Conservation (phyloP, 768 basidiomycete species). For the Cyathus striatus region DNA sequence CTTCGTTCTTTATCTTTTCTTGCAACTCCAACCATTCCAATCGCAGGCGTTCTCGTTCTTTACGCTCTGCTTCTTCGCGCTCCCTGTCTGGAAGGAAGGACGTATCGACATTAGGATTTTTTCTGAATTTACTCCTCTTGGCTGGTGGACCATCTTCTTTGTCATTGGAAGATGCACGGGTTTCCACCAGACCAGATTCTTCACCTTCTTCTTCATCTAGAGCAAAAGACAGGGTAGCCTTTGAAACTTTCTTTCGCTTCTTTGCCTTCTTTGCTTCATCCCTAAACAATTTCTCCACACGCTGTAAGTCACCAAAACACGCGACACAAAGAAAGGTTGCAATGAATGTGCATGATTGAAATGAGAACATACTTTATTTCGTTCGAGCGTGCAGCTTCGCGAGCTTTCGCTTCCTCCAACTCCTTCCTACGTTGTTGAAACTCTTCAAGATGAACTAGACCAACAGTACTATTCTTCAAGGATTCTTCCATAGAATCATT, state of each 20-base stretch:
- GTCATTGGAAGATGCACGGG: conserved; percentile 26
- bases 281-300: conserved; percentile 82
- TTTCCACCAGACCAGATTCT: conserved; percentile 27
- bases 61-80: conserved; percentile 88
- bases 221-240: conserved; percentile 88
- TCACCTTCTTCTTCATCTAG: conserved; percentile 65
- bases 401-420: conserved; percentile 85
- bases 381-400: conserved; percentile 80
- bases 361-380: conserved; percentile 76
- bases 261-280: conserved; percentile 81
- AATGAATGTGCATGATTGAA: conserved; percentile 10
- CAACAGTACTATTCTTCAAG: conserved; percentile 87
- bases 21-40: conserved; percentile 83
- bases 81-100: conserved; percentile 98
- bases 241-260: conserved; percentile 89
- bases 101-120: conserved; percentile 96
- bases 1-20: conserved; percentile 56
- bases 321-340: conserved; percentile 5
- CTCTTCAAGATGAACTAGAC: conserved; percentile 86
- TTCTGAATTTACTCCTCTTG: conserved; percentile 80
- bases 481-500: conserved; percentile 93
- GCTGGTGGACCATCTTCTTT: conserved; percentile 43
- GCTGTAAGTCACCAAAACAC: conserved; percentile 58
- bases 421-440: conserved; percentile 88
- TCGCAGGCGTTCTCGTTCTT: conserved; percentile 82